Conservation (phyloP, 2,329 filamentous ascomycete genomes). For the Akanthomyces muscarius region DNA sequence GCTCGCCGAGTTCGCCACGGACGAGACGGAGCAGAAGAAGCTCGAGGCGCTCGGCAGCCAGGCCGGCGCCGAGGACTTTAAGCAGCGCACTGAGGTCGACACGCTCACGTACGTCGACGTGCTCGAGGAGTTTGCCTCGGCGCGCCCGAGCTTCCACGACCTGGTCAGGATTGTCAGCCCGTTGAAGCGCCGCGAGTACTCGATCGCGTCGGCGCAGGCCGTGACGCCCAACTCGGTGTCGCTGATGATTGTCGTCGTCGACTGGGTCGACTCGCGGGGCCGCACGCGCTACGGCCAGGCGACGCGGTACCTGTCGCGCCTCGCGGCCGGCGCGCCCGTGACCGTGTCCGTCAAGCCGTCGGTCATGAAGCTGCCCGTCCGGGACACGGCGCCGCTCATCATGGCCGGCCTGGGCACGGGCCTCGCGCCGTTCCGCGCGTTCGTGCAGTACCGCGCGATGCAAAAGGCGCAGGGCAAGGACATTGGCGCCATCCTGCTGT, state of each 20-base stretch:
- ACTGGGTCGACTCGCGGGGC: conserved; percentile 86
- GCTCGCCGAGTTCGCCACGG: conserved; percentile 77
- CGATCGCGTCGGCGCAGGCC: conserved; percentile 95
- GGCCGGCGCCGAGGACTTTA: conserved; percentile 85
- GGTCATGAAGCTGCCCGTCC: conserved; percentile 95
- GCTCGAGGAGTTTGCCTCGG: conserved; percentile 83
- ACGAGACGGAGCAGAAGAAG: conserved; percentile 77
- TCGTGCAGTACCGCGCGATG: conserved; percentile 96
- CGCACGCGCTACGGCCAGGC: conserved; percentile 90
- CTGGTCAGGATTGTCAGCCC: conserved; percentile 82
- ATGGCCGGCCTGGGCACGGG: conserved; percentile 99
- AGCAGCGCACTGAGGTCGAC: conserved; percentile 85
- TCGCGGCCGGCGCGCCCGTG: conserved; percentile 71
- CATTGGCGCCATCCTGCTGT: conserved; percentile 87
- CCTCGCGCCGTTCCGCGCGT: conserved; percentile 97
- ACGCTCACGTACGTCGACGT: conserved; percentile 88
- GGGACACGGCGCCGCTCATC: conserved; percentile 88
- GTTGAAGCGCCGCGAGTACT: conserved; percentile 96
- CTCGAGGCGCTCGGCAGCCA: conserved; percentile 72
- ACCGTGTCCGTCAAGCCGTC: conserved; percentile 96
- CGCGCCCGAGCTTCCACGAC: conserved; percentile 83
- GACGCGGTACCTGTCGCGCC: conserved; percentile 78
- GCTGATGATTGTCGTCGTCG: conserved; percentile 94
- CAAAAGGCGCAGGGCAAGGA: conserved; percentile 97
- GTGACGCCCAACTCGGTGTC: conserved; percentile 86